Conservation (phyloP, 208 protist genomes). For the Trichomonas tenax region DNA sequence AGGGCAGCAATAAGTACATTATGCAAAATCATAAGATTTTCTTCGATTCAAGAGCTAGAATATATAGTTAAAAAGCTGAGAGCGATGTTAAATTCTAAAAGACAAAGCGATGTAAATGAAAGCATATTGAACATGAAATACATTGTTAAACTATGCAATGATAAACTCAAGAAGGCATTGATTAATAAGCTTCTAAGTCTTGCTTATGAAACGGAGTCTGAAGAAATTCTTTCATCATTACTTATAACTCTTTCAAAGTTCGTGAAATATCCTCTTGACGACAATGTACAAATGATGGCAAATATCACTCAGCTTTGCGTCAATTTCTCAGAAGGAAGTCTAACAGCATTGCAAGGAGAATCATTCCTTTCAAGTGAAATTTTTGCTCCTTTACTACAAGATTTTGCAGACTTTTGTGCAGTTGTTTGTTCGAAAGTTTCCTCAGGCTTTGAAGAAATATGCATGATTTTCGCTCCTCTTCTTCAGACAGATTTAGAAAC, state of each 20-base stretch:
- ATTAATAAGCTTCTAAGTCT: neutral
- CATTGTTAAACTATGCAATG: neutral
- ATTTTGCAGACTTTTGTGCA: neutral
- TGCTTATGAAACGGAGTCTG: neutral
- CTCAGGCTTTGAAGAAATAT: neutral
- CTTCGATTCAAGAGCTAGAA: neutral
- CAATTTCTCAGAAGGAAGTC: neutral
- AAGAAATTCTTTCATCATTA: neutral
- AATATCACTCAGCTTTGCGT: neutral
- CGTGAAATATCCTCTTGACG: neutral
- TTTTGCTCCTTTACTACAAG: neutral
- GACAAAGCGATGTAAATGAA: neutral
- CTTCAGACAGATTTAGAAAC: neutral
- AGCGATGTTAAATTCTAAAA: neutral
- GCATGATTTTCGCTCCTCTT: neutral
- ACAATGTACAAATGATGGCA: neutral
- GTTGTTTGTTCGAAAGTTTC: neutral
- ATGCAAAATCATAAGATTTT: neutral
- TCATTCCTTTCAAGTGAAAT: neutral
- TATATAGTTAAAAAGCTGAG: neutral
- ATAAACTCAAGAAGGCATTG: neutral
- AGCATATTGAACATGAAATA: neutral
- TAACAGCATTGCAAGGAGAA: neutral
- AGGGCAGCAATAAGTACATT: neutral
- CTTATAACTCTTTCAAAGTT: neutral